Percentiles rank a stretch among this genome's conserved stretches.
These are phyloP conservation scores for Wickerhamomyces silvicola DNA, from an alignment of 805 yeast genomes.

Conservation along the genomic window DNA sequence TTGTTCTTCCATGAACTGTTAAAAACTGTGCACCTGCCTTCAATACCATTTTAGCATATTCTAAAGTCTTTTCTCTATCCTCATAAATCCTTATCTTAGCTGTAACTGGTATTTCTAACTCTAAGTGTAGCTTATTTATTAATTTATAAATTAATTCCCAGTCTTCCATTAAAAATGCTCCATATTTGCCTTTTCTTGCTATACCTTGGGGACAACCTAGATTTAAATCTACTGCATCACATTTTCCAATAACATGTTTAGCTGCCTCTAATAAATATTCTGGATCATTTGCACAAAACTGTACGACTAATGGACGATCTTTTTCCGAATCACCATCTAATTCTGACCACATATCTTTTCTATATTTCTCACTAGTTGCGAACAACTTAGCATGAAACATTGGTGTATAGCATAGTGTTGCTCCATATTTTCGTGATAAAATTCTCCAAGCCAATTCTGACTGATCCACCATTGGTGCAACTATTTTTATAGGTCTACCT, in stretches of 20 bases:
- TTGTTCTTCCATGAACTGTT: slow-evolving; percentile 90
- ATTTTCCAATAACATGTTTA: slow-evolving; percentile 63
- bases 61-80: slow-evolving; percentile 73
- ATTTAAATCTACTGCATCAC: slow-evolving; percentile 95
- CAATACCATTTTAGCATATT: slow-evolving; percentile 83
- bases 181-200: slow-evolving; percentile 91
- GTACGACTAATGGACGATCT: slow-evolving; percentile 88
- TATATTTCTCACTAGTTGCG: slow-evolving; percentile 76
- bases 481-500: slow-evolving; percentile 74
- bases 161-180: slow-evolving; percentile 94
- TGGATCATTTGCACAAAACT: slow-evolving; percentile 95
- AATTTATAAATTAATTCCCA: slow-evolving; percentile 77
- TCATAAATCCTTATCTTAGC: slow-evolving; percentile 91
- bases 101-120: slow-evolving; percentile 82
- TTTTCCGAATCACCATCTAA: slow-evolving; percentile 61
- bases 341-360: slow-evolving; percentile 65
- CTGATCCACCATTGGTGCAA: slow-evolving; percentile 99
- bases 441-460: slow-evolving; percentile 94
- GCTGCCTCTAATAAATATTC: slow-evolving; percentile 81
- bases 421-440: slow-evolving; percentile 81
- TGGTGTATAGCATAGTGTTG: slow-evolving; percentile 91
- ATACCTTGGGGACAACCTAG: slow-evolving; percentile 98
- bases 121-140: slow-evolving; percentile 66
- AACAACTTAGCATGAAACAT: slow-evolving; percentile 93
- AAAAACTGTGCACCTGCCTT: slow-evolving; percentile 93